Percentiles rank a stretch among this genome's conserved stretches.
These are phyloP conservation scores for Phlyctochytrium bullatum DNA, from an alignment of 192 early-diverging fungal species.

Conservation along the genomic window DNA sequence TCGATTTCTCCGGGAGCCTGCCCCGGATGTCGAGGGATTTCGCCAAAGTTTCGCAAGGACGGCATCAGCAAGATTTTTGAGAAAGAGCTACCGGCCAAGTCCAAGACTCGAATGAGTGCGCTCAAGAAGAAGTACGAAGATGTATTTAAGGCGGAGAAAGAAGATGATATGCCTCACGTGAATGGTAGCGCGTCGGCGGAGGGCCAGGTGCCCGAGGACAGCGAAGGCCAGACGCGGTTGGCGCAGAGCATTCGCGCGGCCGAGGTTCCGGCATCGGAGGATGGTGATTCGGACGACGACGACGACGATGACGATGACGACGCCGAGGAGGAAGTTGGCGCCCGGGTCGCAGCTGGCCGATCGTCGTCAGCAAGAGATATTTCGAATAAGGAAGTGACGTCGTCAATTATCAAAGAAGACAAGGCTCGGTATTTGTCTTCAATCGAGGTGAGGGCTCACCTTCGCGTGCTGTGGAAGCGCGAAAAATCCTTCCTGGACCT, in stretches of 20 bases:
- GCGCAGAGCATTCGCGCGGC: slow-evolving; percentile 5
- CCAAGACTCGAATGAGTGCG: slow-evolving; percentile 55
- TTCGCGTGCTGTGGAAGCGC: slow-evolving; percentile 73
- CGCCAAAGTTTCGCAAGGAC: slow-evolving; percentile 78
- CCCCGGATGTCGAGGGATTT: slow-evolving; percentile 44
- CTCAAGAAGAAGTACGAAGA: slow-evolving; percentile 49
- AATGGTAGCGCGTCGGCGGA: slow-evolving; percentile 26
- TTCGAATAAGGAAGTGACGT: slow-evolving; percentile 3
- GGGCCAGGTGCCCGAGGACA: slow-evolving; percentile 1
- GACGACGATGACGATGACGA: slow-evolving; percentile 1
- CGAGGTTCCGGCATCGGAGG: neutral
- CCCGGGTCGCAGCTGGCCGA: slow-evolving; percentile 10
- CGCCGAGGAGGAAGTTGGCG: slow-evolving; percentile 19
- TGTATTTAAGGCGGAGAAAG: slow-evolving; percentile 15
- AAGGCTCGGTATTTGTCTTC: slow-evolving; percentile 57
- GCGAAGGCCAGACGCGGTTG: neutral
- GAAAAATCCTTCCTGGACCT: slow-evolving; percentile 75
- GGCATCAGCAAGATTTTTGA: slow-evolving; percentile 84
- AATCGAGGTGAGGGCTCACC: slow-evolving; percentile 72
- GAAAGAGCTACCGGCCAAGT: slow-evolving; percentile 66
- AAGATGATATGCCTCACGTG: slow-evolving; percentile 14
- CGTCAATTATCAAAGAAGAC: slow-evolving; percentile 20
- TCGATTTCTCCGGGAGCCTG: slow-evolving; percentile 39
- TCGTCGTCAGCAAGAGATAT: neutral
- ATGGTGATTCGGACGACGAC: neutral